Evolutionary conservation across 768 basidiomycete species (phyloP).

Genomic region (Coprinopsis strossmayeri): DNA sequence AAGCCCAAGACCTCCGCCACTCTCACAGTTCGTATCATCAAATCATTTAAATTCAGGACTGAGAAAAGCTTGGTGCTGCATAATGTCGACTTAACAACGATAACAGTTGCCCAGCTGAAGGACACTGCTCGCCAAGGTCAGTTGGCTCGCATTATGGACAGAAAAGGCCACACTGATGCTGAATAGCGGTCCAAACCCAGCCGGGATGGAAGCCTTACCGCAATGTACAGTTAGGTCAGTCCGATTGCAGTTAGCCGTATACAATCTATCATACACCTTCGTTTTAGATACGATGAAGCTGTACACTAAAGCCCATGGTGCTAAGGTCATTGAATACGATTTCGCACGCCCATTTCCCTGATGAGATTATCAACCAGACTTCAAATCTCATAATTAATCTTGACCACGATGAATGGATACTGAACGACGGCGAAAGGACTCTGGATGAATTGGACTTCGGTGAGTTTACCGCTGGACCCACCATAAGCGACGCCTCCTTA

Average conservation of each 20-base stretch:
- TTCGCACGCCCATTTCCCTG: neutral
- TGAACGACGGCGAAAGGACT: slow-evolving; percentile 55
- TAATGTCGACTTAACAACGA: slow-evolving; percentile 68
- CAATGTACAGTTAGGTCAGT: slow-evolving; percentile 57
- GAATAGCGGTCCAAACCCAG: slow-evolving; percentile 62
- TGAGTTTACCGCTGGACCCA: slow-evolving; percentile 28
- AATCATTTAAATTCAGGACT: slow-evolving; percentile 90
- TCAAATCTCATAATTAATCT: slow-evolving; percentile 98
- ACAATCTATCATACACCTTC: slow-evolving; percentile 6
- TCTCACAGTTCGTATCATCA: slow-evolving; percentile 88
- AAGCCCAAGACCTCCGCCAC: slow-evolving; percentile 72
- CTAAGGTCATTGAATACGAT: slow-evolving; percentile 57
- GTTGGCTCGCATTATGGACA: slow-evolving; percentile 6
- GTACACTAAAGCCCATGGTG: slow-evolving; percentile 91
- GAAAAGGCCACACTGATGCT: neutral
- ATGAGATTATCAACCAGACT: slow-evolving; percentile 45
- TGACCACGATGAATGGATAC: slow-evolving; percentile 91
- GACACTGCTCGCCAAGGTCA: slow-evolving; percentile 60
- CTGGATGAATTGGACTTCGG: slow-evolving; percentile 76
- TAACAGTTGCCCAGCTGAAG: slow-evolving; percentile 79
- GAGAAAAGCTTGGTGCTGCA: slow-evolving; percentile 83
- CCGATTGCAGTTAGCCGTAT: neutral
- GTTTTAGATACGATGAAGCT: slow-evolving; percentile 86
- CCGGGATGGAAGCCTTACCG: slow-evolving; percentile 88
- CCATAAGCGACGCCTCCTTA: neutral